Evolutionary conservation across 169 alveolate genomes (phyloP).

Genomic region (Cryptosporidium felis): DNA sequence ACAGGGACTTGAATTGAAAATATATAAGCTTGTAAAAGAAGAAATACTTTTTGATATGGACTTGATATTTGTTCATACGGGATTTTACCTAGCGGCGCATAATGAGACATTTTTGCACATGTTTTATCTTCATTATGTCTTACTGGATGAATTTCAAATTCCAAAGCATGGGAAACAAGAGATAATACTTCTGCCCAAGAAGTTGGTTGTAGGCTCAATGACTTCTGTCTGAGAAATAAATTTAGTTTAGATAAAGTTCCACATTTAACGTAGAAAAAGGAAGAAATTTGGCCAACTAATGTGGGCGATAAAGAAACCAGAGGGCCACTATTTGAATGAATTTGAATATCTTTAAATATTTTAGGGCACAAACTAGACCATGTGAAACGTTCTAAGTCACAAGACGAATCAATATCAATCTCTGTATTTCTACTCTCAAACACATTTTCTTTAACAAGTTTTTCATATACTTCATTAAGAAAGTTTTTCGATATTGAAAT

Average conservation of each 20-base stretch:
- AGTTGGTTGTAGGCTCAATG: constrained; percentile 72
- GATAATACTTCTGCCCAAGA: constrained; percentile 73
- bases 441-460: too few species aligned
- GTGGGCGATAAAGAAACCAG: constrained; percentile 70
- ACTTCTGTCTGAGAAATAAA: constrained; percentile 39
- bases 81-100: constrained; percentile 86
- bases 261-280: constrained; percentile 76
- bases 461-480: too few species aligned
- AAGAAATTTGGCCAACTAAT: constrained; percentile 74
- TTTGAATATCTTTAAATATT: neutral
- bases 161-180: constrained; percentile 86
- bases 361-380: constrained; percentile 3
- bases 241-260: constrained; percentile 69
- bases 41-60: constrained; percentile 90
- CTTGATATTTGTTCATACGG: constrained; percentile 84
- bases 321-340: neutral
- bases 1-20: constrained; percentile 81
- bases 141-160: constrained; percentile 90
- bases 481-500: too few species aligned
- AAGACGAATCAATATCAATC: constrained; percentile 2
- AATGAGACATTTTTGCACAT: constrained; percentile 86
- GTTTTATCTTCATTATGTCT: constrained; percentile 94
- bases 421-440: too few species aligned
- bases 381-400: neutral
- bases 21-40: constrained; percentile 85